Conservation (phyloP, 495 filamentous ascomycete species). For the Aspergillus ostianus region DNA sequence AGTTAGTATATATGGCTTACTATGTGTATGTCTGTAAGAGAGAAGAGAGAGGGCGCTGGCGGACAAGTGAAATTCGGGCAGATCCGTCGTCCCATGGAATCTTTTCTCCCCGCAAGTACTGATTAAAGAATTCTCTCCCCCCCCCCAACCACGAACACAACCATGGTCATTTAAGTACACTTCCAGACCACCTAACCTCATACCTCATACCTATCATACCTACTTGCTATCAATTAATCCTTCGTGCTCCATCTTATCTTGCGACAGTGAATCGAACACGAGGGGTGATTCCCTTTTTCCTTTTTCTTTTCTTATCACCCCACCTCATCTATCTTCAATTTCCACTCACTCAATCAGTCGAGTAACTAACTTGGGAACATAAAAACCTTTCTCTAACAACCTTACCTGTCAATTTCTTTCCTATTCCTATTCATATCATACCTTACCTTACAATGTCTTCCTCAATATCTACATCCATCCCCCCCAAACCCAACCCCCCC, state of each 20-base stretch:
- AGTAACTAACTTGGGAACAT: too few species aligned
- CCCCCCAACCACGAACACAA: not conserved
- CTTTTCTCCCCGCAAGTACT: not conserved
- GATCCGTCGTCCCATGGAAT: not conserved
- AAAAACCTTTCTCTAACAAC: too few species aligned
- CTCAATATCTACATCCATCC: conserved; percentile 5
- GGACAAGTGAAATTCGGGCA: not conserved
- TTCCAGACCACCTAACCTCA: not conserved
- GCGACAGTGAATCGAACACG: not conserved
- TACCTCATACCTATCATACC: not conserved
- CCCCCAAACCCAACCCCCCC: conserved; percentile 8
- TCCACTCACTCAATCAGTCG: too few species aligned
- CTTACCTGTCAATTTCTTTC: not conserved
- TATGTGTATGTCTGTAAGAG: too few species aligned
- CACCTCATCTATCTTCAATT: too few species aligned
- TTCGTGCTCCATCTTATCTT: not conserved
- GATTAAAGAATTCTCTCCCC: not conserved
- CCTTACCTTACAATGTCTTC: too few species aligned
- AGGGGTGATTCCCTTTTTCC: not conserved
- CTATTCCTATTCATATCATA: not conserved
- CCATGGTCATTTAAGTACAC: not conserved
- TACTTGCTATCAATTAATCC: not conserved
- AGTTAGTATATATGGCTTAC: too few species aligned
- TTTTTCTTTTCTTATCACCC: not conserved
- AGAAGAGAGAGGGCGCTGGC: too few species aligned